Base-by-base conservation (phyloP, 352 stramenopile species). In the Phytophthora pinifolia region DNA sequence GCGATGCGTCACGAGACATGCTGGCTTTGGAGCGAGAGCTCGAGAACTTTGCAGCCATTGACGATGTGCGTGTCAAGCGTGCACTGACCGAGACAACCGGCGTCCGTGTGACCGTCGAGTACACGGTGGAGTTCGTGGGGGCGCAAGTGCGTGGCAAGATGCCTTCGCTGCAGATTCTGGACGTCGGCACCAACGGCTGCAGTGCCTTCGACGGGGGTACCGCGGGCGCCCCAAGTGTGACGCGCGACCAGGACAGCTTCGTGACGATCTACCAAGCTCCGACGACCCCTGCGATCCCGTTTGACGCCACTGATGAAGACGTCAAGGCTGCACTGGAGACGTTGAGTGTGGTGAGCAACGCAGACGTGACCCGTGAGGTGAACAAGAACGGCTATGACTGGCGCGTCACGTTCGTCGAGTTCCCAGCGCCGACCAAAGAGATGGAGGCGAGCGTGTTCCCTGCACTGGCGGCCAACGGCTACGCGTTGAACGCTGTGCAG, bases 301-400 rank as follows among this genome's bases (percentile, higher is more conserved):
- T 95, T 53, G 81, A 98, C 49, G 94, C 94, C 6, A 84, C 67
- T 13, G 82, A 94, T 27, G 65, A 78, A 29, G 94, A 98, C 47
- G 76, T 99, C 30, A 97, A 98, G 70, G 80, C 87, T 31, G 96
- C 89, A 7, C 71, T 99, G 2, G 92, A 99, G 62, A 70, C 76
- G 12, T 72, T 99, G 14, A 83, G 74, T 12, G 82, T 84, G 15
- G 77, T 98, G 14, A 84, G 86, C 42, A 96, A 83, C 34, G 91
- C 97, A 3, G 84, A 98, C 29, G 94, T 99, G 7, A 70, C 70
- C 13, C 73, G 90, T 12, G 61, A 65, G 36, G 76, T 96, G 4
- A 83, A 88, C 42, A 82, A 91, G 57, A 61, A 97, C 62, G 89
- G 94, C 45, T 97, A 76, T 59, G 78, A 92, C 43, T 98, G 96